phyloP scores from a whole-genome alignment of 805 yeast species.

The Dipodascopsis uninucleata region DNA sequence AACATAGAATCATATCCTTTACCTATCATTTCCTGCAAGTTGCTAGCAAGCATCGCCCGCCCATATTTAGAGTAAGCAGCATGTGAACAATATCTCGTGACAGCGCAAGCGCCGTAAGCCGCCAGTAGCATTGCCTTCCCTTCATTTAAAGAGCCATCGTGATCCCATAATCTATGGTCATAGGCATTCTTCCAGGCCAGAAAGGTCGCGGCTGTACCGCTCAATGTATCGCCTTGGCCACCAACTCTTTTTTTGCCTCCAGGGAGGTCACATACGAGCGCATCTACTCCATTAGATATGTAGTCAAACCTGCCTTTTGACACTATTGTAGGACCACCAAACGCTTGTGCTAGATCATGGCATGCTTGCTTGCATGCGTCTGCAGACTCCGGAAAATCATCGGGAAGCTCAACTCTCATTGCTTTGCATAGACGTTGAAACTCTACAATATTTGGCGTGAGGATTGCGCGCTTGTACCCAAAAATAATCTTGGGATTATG shows the following conservation, averaged over 20 bases:
- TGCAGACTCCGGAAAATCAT: constrained; percentile 6
- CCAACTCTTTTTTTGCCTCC: constrained; percentile 86
- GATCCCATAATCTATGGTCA: constrained; percentile 56
- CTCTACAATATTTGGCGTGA: constrained; percentile 91
- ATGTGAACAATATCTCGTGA: constrained; percentile 62
- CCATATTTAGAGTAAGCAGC: constrained; percentile 64
- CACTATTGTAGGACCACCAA: constrained; percentile 60
- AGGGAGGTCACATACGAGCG: constrained; percentile 43
- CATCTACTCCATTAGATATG: constrained; percentile 50
- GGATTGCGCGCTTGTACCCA: constrained; percentile 56
- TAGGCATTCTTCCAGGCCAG: constrained; percentile 75
- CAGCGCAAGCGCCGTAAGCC: constrained; percentile 65
- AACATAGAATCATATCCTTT: constrained; percentile 54
- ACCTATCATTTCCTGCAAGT: constrained; percentile 66
- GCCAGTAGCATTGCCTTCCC: constrained; percentile 38
- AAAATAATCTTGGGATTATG: constrained; percentile 51
- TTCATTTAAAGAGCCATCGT: constrained; percentile 36
- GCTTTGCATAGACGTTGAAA: constrained; percentile 56
- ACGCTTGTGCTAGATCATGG: constrained; percentile 44
- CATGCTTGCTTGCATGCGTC: constrained; percentile 19
- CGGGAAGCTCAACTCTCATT: constrained; percentile 6
- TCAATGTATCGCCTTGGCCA: constrained; percentile 93
- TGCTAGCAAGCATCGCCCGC: constrained; percentile 81
- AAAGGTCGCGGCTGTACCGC: constrained; percentile 81
- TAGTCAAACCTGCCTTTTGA: constrained; percentile 70